These are phyloP conservation scores for Spirogloea muscicola DNA, from an alignment of 139 green algal species.

Conservation along the genomic window DNA sequence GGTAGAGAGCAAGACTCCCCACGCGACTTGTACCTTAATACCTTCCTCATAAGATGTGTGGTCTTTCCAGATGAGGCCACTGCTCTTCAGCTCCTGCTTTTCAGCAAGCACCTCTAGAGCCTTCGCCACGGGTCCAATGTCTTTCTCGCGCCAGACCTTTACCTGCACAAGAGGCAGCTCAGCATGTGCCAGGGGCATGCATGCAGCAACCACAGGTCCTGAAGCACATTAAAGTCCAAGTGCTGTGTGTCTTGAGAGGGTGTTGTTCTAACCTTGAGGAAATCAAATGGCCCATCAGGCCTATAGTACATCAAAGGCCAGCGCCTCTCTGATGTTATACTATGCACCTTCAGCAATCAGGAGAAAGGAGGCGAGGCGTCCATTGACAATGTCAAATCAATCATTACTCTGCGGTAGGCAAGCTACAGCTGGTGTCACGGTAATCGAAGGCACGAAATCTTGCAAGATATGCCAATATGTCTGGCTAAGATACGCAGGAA, in stretches of 20 bases:
- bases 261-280: conserved; percentile 22
- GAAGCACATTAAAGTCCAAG: background rate
- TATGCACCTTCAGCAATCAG: conserved; percentile 5
- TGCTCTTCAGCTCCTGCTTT: background rate
- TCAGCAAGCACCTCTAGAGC: background rate
- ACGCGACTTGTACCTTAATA: conserved; percentile 7
- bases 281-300: conserved; percentile 13
- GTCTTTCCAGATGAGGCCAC: background rate
- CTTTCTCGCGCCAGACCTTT: conserved; percentile 10
- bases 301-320: conserved; percentile 37
- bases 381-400: background rate
- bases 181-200: background rate
- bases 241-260: background rate
- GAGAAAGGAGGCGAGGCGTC: conserved; percentile 9
- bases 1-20: background rate
- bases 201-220: background rate
- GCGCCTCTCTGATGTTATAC: background rate
- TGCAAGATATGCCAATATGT: background rate
- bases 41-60: conserved; percentile 7
- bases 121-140: conserved; percentile 6
- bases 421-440: background rate
- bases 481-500: background rate
- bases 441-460: background rate
- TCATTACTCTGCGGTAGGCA: too few relatives aligned
- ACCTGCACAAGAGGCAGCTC: conserved; percentile 1